A percentile compares a stretch with the other conserved stretches of the same genome.
These are phyloP conservation scores for Periconia sp. DNA, from an alignment of 2,329 filamentous ascomycete genomes.

Conservation along the genomic window DNA sequence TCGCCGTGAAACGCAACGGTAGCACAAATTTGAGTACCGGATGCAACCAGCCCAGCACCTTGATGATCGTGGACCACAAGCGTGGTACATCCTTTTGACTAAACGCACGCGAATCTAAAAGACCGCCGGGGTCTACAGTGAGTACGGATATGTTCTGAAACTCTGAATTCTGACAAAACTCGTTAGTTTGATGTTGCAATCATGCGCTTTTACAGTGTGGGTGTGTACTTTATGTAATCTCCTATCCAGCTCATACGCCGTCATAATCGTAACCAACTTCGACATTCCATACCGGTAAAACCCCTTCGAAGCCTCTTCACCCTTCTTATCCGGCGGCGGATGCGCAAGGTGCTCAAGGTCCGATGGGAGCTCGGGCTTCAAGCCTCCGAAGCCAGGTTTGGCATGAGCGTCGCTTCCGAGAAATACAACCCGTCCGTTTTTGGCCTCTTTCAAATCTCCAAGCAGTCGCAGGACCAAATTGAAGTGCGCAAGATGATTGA, in stretches of 20 bases:
- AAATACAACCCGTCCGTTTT: constrained; percentile 21
- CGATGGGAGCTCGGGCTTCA: constrained; percentile 33
- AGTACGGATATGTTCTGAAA: constrained; percentile 30
- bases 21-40: constrained; percentile 27
- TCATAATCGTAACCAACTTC: constrained; percentile 47
- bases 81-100: constrained; percentile 33
- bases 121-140: constrained; percentile 39
- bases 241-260: constrained; percentile 46
- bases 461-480: constrained; percentile 17
- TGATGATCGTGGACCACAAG: constrained; percentile 24
- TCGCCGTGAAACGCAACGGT: constrained; percentile 32
- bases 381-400: constrained; percentile 41
- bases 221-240: constrained; percentile 29
- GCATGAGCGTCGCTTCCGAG: constrained; percentile 41
- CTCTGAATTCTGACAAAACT: constrained; percentile 19
- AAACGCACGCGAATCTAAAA: constrained; percentile 42
- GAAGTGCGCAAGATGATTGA: constrained; percentile 24
- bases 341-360: constrained; percentile 43
- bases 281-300: constrained; percentile 50
- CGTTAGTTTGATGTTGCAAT: background rate
- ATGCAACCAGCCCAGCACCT: constrained; percentile 28
- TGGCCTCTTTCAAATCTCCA: constrained; percentile 7
- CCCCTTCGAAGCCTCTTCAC: constrained; percentile 42
- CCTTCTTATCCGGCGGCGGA: constrained; percentile 28
- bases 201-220: too few species aligned